phyloP scores from a whole-genome alignment of 495 filamentous ascomycete genomes.

The Emericellopsis terricola region DNA sequence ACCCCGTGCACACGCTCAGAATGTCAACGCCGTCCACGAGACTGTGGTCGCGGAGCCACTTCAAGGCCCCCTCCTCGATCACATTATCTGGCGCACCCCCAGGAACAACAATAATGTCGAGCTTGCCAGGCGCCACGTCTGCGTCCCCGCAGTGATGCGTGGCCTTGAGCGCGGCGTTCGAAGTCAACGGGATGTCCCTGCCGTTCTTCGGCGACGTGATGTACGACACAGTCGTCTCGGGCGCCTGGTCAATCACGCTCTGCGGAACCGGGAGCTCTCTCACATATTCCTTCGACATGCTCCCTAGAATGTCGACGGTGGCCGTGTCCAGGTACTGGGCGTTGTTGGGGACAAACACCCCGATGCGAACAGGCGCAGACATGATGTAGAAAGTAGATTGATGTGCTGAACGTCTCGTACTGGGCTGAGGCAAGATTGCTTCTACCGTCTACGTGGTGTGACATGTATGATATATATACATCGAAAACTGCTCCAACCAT shows the following conservation, averaged over 20 bases:
- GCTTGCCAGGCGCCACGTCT: conserved; percentile 27
- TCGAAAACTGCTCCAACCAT: no score
- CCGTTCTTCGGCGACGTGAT: conserved; percentile 14
- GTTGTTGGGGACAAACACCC: conserved; percentile 24
- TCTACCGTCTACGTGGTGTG: not conserved
- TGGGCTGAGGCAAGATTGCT: no score
- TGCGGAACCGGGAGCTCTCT: conserved; percentile 12
- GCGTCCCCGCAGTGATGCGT: conserved; percentile 22
- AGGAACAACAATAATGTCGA: conserved; percentile 34
- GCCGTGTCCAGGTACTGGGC: conserved; percentile 32
- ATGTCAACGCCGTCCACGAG: conserved; percentile 20
- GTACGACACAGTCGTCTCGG: conserved; percentile 23
- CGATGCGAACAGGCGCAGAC: conserved; percentile 14
- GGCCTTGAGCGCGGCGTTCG: conserved; percentile 13
- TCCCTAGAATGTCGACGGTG: conserved; percentile 27
- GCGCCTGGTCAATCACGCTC: conserved; percentile 18
- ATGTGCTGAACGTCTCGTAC: no score
- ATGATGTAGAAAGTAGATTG: conserved; percentile 5
- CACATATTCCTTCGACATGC: conserved; percentile 25
- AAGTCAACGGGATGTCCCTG: conserved; percentile 14
- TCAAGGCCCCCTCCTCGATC: conserved; percentile 16
- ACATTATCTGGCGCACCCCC: conserved; percentile 25
- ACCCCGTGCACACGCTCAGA: conserved; percentile 36
- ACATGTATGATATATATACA: no score
- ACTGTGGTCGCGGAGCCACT: conserved; percentile 27